phyloP scores from a whole-genome alignment of 2,329 filamentous ascomycete genomes.

The Chalaropsis thielavioides region DNA sequence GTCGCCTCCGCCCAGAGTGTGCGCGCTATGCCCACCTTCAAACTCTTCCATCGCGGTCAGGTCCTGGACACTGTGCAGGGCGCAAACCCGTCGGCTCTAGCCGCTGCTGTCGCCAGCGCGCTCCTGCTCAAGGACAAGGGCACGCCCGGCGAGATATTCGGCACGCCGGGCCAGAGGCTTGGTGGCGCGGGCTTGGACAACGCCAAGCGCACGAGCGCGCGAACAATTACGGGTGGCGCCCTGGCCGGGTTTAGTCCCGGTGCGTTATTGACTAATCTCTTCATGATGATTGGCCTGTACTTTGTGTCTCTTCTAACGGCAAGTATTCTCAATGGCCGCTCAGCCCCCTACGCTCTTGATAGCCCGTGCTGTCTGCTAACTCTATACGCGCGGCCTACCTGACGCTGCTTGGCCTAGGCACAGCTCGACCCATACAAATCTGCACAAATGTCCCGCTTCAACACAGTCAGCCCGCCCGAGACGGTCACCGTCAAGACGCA shows the following conservation, averaged over 20 bases:
- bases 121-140: conserved; percentile 37
- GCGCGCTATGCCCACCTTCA: conserved; percentile 84
- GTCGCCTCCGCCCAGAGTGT: conserved; percentile 67
- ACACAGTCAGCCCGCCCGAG: conserved; percentile 31
- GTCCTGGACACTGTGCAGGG: conserved; percentile 66
- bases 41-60: conserved; percentile 67
- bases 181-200: conserved; percentile 28
- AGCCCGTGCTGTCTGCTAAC: neutral
- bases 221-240: conserved; percentile 18
- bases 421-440: conserved; percentile 49
- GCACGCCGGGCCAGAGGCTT: conserved; percentile 42
- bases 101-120: conserved; percentile 58
- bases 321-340: conserved; percentile 23
- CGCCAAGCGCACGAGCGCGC: neutral
- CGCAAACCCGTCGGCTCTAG: conserved; percentile 63
- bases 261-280: conserved; percentile 30
- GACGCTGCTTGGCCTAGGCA: neutral
- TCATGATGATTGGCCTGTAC: conserved; percentile 47
- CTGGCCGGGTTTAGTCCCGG: conserved; percentile 28
- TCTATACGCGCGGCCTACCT: neutral
- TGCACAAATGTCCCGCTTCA: conserved; percentile 46
- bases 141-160: conserved; percentile 36
- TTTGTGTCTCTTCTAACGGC: conserved; percentile 46
- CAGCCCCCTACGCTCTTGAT: neutral
- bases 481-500: conserved; percentile 18